Percentiles rank a stretch among this genome's conserved stretches.
Evolutionary conservation across 805 yeast species (phyloP).

Genomic region (Tetrapisispora fleetii): DNA sequence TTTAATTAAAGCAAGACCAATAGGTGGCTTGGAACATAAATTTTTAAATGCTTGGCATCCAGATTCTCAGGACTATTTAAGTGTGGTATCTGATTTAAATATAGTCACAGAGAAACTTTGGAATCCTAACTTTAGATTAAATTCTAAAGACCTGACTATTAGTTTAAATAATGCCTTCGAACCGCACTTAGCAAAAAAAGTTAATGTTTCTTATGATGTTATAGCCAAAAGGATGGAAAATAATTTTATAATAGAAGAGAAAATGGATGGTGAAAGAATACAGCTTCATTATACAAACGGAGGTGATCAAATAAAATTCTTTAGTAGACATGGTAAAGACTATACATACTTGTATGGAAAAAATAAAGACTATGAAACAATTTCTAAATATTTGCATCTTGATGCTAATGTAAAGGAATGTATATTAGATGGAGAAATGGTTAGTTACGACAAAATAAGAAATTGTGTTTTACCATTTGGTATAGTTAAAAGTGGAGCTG

Average conservation of each 20-base stretch:
- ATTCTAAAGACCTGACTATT: conserved; percentile 30
- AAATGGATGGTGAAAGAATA: conserved; percentile 87
- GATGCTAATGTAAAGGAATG: conserved; percentile 30
- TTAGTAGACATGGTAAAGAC: conserved; percentile 62
- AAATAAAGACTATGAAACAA: conserved; percentile 38
- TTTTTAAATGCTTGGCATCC: conserved; percentile 66
- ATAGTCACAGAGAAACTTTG: conserved; percentile 48
- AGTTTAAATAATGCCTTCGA: conserved; percentile 40
- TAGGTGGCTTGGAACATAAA: conserved; percentile 51
- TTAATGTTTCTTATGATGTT: conserved; percentile 39
- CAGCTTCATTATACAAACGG: conserved; percentile 55
- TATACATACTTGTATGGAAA: conserved; percentile 63
- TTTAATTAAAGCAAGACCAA: conserved; percentile 46
- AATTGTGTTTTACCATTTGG: conserved; percentile 67
- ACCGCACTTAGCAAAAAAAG: conserved; percentile 65
- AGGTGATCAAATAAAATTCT: conserved; percentile 30
- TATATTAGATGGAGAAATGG: conserved; percentile 84
- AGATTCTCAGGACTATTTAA: conserved; percentile 55
- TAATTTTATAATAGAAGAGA: conserved; percentile 72
- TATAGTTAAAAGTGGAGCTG: conserved; percentile 60
- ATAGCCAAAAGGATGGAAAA: conserved; percentile 38
- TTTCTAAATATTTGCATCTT: conserved; percentile 41
- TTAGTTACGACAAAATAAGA: conserved; percentile 63
- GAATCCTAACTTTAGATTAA: conserved; percentile 39
- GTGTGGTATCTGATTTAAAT: conserved; percentile 55